Evolutionary conservation across 1,284 basidiomycete species (phyloP), one percentile per base, ranked within the genome.

Genomic region (Marasmius oreades): DNA sequence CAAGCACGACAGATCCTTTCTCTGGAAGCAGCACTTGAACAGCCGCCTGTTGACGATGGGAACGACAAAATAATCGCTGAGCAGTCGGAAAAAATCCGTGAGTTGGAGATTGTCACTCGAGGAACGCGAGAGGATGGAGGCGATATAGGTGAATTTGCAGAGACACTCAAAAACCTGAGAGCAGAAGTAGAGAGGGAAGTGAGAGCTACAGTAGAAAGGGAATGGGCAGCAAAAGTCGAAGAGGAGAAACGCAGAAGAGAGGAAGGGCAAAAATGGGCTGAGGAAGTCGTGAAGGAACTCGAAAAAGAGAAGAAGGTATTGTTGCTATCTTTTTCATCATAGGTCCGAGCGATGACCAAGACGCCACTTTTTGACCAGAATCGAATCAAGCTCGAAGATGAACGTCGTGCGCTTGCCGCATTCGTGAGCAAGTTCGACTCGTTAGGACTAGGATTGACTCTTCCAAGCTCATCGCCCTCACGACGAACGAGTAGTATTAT

Each of bases 1-100:
- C 91, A 93, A 65, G 80, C 84, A 0, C 87, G 79, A 12, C 90
- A 93, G 64, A 92, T 95, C 46, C 77, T 95, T 2, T 90, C 89
- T 0, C 78, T 91, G 1, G 89, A 92, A 69, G 85, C 84, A 0
- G 81, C 86, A 0, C 74, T 92, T 5, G 74, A 82, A 1, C 77
- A 85, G 5, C 80, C 86, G 1, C 85, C 68, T 39, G 69, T 71
- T 18, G 80, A 83, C 52, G 76, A 74, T 34, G 87, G 89, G 59
- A 92, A 91, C 67, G 88, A 91, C 63, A 80, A 74, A 63, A 59
- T 88, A 55, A 84, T 92, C 34, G 73, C 75, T 2, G 86, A 89
- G 31, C 88, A 92, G 66, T 74, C 77, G 34, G 82, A 82, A 69
- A 82, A 79, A 6, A 88, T 91, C 55, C 75, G 81, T 44, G 88